phyloP scores from a whole-genome alignment of 148 eudicot genomes.

The Persicaria tinctoria region DNA sequence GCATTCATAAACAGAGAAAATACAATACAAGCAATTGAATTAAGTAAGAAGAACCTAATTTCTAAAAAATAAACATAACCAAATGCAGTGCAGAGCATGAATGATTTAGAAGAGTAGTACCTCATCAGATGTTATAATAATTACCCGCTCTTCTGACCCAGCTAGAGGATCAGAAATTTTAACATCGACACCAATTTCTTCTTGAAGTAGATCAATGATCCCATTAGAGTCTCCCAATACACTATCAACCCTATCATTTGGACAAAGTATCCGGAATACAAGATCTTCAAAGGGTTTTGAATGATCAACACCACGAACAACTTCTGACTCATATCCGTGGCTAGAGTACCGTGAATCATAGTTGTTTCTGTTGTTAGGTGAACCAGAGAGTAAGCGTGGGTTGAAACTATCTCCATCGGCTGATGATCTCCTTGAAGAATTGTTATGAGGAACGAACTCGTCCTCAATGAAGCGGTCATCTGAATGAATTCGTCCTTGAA shows the following conservation, averaged over 20 bases:
- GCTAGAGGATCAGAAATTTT: conserved; percentile 60
- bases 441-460: conserved; percentile 52
- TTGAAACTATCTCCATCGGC: conserved; percentile 48
- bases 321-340: conserved; percentile 40
- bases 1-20: background rate
- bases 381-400: conserved; percentile 38
- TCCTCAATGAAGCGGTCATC: conserved; percentile 79
- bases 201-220: conserved; percentile 72
- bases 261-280: conserved; percentile 90
- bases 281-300: conserved; percentile 57
- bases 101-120: conserved; percentile 25
- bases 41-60: background rate
- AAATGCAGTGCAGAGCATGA: background rate
- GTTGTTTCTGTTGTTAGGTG: conserved; percentile 37
- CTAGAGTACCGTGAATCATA: conserved; percentile 49
- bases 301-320: conserved; percentile 36
- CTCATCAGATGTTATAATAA: conserved; percentile 77
- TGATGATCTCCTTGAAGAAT: conserved; percentile 37
- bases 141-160: conserved; percentile 68
- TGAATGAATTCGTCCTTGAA: conserved; percentile 55
- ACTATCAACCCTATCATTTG: conserved; percentile 59
- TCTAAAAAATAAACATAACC: background rate
- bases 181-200: conserved; percentile 87
- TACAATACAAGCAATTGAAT: background rate
- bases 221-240: conserved; percentile 83